Evolutionary conservation across 2,329 filamentous ascomycete species (phyloP).

Genomic region (Aspergillus persii): DNA sequence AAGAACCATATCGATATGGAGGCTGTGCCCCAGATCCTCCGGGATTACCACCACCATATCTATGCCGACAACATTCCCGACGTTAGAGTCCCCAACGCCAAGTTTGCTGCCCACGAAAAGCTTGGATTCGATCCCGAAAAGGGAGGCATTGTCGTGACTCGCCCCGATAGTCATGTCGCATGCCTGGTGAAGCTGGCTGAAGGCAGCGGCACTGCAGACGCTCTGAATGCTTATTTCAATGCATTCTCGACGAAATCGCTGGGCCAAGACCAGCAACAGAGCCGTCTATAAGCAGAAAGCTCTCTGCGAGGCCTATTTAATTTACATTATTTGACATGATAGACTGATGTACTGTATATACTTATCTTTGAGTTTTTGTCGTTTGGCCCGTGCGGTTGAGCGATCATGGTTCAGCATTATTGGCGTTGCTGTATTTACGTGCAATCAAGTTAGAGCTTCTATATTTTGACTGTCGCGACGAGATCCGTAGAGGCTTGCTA

Average conservation of each 20-base stretch:
- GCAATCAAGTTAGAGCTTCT: slow-evolving; percentile 11
- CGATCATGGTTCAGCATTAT: slow-evolving; percentile 23
- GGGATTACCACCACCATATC: slow-evolving; percentile 74
- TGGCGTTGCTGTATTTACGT: slow-evolving; percentile 23
- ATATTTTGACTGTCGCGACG: not conserved
- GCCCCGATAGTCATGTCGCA: slow-evolving; percentile 85
- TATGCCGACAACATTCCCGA: slow-evolving; percentile 85
- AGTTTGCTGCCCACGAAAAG: slow-evolving; percentile 78
- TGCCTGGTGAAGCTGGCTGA: slow-evolving; percentile 71
- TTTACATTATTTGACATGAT: not conserved
- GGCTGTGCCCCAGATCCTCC: slow-evolving; percentile 68
- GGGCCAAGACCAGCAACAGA: slow-evolving; percentile 33
- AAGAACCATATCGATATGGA: slow-evolving; percentile 71
- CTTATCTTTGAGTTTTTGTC: slow-evolving; percentile 17
- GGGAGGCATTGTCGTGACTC: slow-evolving; percentile 77
- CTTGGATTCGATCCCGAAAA: slow-evolving; percentile 72
- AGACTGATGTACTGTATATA: slow-evolving; percentile 12
- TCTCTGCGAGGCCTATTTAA: slow-evolving; percentile 14
- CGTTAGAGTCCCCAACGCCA: slow-evolving; percentile 64
- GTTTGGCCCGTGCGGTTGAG: slow-evolving; percentile 16
- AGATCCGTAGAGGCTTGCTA: not conserved
- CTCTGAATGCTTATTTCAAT: slow-evolving; percentile 78
- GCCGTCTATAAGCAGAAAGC: slow-evolving; percentile 30
- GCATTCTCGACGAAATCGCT: slow-evolving; percentile 63
- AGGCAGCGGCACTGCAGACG: slow-evolving; percentile 75